A percentile compares a stretch with the other conserved stretches of the same genome.
Conservation (phyloP, 2,329 filamentous ascomycete species). For the Aspergillus sp. region DNA sequence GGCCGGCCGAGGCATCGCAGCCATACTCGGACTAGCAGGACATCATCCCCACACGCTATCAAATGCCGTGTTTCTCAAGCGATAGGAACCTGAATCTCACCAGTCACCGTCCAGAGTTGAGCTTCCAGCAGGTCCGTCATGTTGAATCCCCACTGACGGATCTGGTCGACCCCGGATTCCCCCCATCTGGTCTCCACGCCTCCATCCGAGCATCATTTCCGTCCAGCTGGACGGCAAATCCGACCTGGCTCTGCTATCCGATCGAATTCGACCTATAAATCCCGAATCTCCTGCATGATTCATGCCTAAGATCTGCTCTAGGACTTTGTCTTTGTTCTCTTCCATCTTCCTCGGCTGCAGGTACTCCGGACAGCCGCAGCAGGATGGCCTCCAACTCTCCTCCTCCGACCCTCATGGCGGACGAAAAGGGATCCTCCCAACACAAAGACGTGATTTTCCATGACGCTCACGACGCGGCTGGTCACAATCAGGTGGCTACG, state of each 20-base stretch:
- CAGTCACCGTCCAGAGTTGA: background rate
- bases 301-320: no score
- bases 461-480: slow-evolving; percentile 39
- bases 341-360: background rate
- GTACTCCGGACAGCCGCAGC: background rate
- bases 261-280: slow-evolving; percentile 11
- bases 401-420: slow-evolving; percentile 5
- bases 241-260: slow-evolving; percentile 7
- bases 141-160: background rate
- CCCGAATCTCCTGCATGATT: background rate
- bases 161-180: slow-evolving; percentile 10
- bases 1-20: no score
- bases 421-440: slow-evolving; percentile 21
- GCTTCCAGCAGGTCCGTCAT: background rate
- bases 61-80: no score
- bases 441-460: slow-evolving; percentile 18
- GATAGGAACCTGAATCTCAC: no score
- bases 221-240: slow-evolving; percentile 10
- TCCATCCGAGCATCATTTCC: slow-evolving; percentile 5
- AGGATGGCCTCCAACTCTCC: slow-evolving; percentile 6
- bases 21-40: no score
- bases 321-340: background rate
- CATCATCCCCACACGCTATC: no score
- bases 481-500: slow-evolving; percentile 47
- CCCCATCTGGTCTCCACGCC: background rate